Percentiles rank a stretch among this genome's conserved stretches.
These are phyloP conservation scores for Podospora pseudocomata DNA, from an alignment of 495 filamentous ascomycete species.

Conservation along the genomic window DNA sequence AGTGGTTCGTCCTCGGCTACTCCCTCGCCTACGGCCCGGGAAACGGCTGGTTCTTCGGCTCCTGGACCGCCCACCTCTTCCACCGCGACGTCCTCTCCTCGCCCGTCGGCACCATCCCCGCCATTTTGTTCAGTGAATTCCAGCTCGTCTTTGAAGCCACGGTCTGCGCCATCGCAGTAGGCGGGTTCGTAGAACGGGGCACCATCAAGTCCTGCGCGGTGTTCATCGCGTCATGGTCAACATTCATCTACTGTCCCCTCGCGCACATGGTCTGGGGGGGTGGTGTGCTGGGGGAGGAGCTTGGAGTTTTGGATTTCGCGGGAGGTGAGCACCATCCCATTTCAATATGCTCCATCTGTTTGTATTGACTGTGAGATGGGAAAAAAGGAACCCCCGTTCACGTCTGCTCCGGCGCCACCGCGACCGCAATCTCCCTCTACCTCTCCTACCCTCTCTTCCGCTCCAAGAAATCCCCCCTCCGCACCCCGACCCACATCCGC, in stretches of 20 bases:
- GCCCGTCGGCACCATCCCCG: conserved; percentile 29
- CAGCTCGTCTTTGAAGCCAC: conserved; percentile 31
- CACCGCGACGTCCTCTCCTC: conserved; percentile 25
- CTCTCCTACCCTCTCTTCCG: conserved; percentile 43
- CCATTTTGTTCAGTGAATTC: conserved; percentile 31
- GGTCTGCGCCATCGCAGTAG: conserved; percentile 30
- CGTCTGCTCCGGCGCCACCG: conserved; percentile 74
- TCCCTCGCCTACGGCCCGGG: conserved; percentile 29
- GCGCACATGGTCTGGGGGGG: conserved; percentile 32
- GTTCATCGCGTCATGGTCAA: conserved; percentile 28
- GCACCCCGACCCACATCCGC: conserved; percentile 79
- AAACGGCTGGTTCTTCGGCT: conserved; percentile 28
- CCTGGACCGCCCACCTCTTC: conserved; percentile 19
- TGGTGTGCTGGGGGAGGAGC: conserved; percentile 24
- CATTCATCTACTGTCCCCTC: conserved; percentile 28
- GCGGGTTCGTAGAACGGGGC: conserved; percentile 20
- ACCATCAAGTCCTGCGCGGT: conserved; percentile 20
- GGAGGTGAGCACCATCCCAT: conserved; percentile 16
- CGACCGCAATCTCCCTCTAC: conserved; percentile 76
- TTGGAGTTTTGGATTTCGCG: conserved; percentile 30
- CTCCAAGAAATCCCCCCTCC: conserved; percentile 55
- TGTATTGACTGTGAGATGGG: neutral
- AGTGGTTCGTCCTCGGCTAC: conserved; percentile 31
- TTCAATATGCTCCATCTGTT: too few relatives aligned
- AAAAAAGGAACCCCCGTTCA: conserved; percentile 63